Base-by-base conservation (phyloP, 805 yeast genomes). In the Phaffomyces thermotolerans region DNA sequence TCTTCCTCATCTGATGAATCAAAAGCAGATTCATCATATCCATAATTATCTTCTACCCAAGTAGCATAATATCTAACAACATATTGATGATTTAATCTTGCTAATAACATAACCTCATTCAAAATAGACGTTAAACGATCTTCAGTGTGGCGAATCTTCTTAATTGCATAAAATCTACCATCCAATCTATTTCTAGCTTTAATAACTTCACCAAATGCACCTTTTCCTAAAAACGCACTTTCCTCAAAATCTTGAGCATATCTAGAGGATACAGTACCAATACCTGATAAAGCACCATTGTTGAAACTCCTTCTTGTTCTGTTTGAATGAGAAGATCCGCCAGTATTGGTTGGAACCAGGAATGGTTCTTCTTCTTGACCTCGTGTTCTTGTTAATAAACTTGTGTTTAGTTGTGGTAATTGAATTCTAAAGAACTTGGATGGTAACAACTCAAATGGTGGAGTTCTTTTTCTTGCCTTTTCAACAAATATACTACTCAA, bases 121-220 rank as follows among this genome's bases (percentile, higher is more conserved):
- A 93, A 67, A 47, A 93, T 83, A 5, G 84, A 77, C 22, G 95
- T 81, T 36, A 93, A 68, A 52, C 85, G 83, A 53, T 84, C 81
- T 39, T 85, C 84, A 3, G 82, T 76, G 53, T 93, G 96, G 45
- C 83, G 78, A 40, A 93, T 84, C 53, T 90, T 91, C 61, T 93
- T 93, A 46, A 93, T 79, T 0, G 99, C 99, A 62, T 93, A 93
- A 53, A 85, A 86, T 14, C 96, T 74, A 18, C 99, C 98, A 59
- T 93, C 99, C 50, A 93, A 74, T 46, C 90, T 76, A 60, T 90
- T 91, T 48, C 99, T 71, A 0, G 93, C 98, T 57, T 91, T 90
- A n/a, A 93, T 96, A 8, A 93, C 99, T 62, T 93, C 97, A 6
- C 99, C 99, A 65, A 84, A 93, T 0, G 95, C 99, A 34, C 99